These are phyloP conservation scores for Melampsora abietis-canadensis DNA, from an alignment of 1,284 basidiomycete species.

Conservation along the genomic window DNA sequence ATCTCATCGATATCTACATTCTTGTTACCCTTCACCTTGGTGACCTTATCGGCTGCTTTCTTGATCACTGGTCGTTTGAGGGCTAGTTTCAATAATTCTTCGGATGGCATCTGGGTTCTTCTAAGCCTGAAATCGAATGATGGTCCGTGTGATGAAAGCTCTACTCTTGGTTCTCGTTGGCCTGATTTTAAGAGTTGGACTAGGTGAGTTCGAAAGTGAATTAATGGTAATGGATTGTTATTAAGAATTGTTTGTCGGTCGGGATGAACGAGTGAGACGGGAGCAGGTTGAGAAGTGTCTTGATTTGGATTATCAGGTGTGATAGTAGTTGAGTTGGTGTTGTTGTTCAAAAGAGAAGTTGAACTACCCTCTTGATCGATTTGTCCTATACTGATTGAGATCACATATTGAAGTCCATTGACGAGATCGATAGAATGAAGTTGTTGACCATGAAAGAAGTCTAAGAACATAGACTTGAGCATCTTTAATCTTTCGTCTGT, in stretches of 20 bases:
- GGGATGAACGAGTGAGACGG: constrained; percentile 53
- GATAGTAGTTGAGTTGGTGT: background rate
- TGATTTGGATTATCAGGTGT: background rate
- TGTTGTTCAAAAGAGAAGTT: constrained; percentile 12
- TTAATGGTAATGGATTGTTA: constrained; percentile 65
- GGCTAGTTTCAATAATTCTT: constrained; percentile 75
- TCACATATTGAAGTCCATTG: constrained; percentile 28
- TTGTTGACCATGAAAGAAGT: constrained; percentile 80
- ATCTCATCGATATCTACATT: constrained; percentile 90
- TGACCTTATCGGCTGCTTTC: constrained; percentile 85
- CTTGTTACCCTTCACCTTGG: constrained; percentile 65
- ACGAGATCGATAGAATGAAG: constrained; percentile 62
- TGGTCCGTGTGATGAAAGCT: constrained; percentile 85
- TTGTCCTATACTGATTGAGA: constrained; percentile 80
- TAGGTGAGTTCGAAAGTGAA: constrained; percentile 87
- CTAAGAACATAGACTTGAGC: constrained; percentile 84
- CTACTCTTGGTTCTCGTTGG: constrained; percentile 71
- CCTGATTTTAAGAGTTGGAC: constrained; percentile 72
- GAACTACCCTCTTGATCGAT: constrained; percentile 58
- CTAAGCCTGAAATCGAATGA: constrained; percentile 78
- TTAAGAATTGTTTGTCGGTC: constrained; percentile 51
- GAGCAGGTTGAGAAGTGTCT: constrained; percentile 21
- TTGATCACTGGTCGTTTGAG: constrained; percentile 65
- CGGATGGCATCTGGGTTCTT: constrained; percentile 69
- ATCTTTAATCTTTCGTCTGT: constrained; percentile 77